Evolutionary conservation across 805 yeast species (phyloP).

Genomic region (Torulaspora quercuum): DNA sequence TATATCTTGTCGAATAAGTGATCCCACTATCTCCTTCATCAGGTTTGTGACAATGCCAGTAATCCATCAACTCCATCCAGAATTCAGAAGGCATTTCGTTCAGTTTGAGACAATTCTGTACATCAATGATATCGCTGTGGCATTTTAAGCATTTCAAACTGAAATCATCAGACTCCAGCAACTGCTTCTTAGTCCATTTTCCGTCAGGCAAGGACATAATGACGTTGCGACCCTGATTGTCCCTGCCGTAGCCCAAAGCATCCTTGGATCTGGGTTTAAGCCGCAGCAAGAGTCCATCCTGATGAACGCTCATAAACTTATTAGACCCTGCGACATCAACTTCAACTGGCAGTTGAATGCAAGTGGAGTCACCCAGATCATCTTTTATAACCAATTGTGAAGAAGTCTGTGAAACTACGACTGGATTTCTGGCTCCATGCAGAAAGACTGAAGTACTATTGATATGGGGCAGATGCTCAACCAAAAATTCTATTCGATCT

Average conservation of each 20-base stretch:
- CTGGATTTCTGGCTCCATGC: slow-evolving; percentile 12
- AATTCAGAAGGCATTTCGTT: slow-evolving; percentile 81
- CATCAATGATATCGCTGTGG: slow-evolving; percentile 8
- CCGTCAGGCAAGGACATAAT: slow-evolving; percentile 19
- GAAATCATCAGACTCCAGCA: slow-evolving; percentile 11
- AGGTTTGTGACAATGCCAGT: slow-evolving; percentile 96
- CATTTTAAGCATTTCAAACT: slow-evolving; percentile 21
- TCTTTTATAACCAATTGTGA: slow-evolving; percentile 9
- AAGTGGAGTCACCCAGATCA: slow-evolving; percentile 1
- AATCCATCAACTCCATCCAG: slow-evolving; percentile 95
- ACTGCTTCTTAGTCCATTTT: slow-evolving; percentile 28
- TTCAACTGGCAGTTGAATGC: slow-evolving; percentile 13
- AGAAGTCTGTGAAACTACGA: slow-evolving; percentile 4
- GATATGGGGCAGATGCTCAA: slow-evolving; percentile 19
- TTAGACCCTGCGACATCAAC: slow-evolving; percentile 1
- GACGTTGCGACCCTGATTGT: slow-evolving; percentile 14
- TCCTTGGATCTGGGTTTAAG: slow-evolving; percentile 10
- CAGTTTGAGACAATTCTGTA: slow-evolving; percentile 19
- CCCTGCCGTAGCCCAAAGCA: background rate
- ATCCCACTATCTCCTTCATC: slow-evolving; percentile 21
- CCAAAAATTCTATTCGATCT: slow-evolving; percentile 5
- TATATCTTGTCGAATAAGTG: slow-evolving; percentile 17
- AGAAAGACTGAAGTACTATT: slow-evolving; percentile 20
- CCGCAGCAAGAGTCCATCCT: slow-evolving; percentile 7
- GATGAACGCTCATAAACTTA: slow-evolving; percentile 4